Conservation (phyloP, 2,329 filamentous ascomycete genomes). For the Apiospora aurea region DNA sequence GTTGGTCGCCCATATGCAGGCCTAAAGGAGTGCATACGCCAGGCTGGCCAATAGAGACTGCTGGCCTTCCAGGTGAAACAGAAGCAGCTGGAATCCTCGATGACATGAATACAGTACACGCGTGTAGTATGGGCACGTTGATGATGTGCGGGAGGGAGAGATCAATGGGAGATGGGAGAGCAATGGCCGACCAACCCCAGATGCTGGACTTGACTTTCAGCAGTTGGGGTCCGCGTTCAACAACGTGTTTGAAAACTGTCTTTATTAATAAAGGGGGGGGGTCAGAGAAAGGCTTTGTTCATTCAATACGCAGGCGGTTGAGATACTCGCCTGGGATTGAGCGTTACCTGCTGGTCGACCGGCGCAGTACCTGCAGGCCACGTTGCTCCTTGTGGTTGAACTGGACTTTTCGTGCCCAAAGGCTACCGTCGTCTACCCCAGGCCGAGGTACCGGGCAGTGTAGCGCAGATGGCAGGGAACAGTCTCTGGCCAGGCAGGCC, state of each 20-base stretch:
- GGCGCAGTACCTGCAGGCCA: constrained; percentile 34
- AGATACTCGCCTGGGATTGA: constrained; percentile 34
- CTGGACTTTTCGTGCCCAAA: constrained; percentile 25
- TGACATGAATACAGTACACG: constrained; percentile 22
- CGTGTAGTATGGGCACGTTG: not conserved
- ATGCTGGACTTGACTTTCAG: constrained; percentile 4
- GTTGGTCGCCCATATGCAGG: constrained; percentile 19
- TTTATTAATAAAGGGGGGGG: not conserved
- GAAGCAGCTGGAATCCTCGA: constrained; percentile 45
- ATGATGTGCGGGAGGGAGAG: not conserved
- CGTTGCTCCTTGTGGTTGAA: constrained; percentile 29
- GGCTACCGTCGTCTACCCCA: constrained; percentile 36
- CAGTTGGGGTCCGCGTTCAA: constrained; percentile 28
- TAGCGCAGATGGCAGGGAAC: constrained; percentile 33
- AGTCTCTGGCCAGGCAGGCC: constrained; percentile 33
- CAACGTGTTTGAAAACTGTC: constrained; percentile 21
- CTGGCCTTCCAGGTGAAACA: constrained; percentile 44
- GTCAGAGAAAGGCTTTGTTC: constrained; percentile 9
- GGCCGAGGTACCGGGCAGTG: constrained; percentile 38
- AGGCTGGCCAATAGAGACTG: constrained; percentile 41
- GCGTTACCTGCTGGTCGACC: constrained; percentile 34
- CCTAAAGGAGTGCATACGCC: constrained; percentile 34
- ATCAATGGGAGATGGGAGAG: not conserved
- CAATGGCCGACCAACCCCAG: not conserved
- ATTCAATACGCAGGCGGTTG: constrained; percentile 7